Evolutionary conservation across 306 rosid species (phyloP).

Genomic region (Cucurbita maxima): DNA sequence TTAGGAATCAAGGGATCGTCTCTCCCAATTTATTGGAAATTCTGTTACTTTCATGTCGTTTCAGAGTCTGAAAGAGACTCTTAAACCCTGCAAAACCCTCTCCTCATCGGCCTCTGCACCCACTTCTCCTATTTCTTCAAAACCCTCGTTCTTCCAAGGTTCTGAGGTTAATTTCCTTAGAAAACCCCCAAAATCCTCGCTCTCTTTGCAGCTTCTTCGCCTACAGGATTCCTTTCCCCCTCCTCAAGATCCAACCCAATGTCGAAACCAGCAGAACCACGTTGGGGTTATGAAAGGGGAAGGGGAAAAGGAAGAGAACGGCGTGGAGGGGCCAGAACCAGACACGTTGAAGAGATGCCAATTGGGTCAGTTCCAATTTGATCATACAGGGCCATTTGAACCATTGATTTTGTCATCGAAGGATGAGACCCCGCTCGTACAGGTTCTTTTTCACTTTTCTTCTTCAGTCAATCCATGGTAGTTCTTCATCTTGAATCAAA

Average conservation of each 20-base stretch:
- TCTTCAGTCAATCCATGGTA: not conserved
- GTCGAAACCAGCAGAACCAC: constrained; percentile 7
- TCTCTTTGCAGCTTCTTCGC: constrained; percentile 58
- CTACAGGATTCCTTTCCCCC: constrained; percentile 29
- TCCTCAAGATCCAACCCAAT: constrained; percentile 13
- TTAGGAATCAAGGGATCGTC: not conserved
- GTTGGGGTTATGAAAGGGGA: not conserved
- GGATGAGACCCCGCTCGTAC: constrained; percentile 36
- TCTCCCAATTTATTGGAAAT: not conserved
- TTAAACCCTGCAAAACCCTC: constrained; percentile 41
- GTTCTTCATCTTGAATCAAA: not conserved
- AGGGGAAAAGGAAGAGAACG: constrained; percentile 15
- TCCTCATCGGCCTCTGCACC: constrained; percentile 11
- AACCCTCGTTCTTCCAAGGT: constrained; percentile 18
- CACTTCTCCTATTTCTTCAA: constrained; percentile 14
- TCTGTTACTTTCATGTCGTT: constrained; percentile 40
- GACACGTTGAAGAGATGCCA: constrained; percentile 13
- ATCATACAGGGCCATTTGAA: constrained; percentile 56
- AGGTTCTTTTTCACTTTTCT: constrained; percentile 25
- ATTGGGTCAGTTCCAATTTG: constrained; percentile 43
- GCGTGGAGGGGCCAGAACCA: constrained; percentile 18
- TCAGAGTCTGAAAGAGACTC: constrained; percentile 42
- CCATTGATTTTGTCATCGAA: constrained; percentile 47
- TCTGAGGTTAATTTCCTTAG: constrained; percentile 21
- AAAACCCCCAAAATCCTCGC: constrained; percentile 70